phyloP scores from a whole-genome alignment of 768 basidiomycete species.

The Amanita jacksonii region DNA sequence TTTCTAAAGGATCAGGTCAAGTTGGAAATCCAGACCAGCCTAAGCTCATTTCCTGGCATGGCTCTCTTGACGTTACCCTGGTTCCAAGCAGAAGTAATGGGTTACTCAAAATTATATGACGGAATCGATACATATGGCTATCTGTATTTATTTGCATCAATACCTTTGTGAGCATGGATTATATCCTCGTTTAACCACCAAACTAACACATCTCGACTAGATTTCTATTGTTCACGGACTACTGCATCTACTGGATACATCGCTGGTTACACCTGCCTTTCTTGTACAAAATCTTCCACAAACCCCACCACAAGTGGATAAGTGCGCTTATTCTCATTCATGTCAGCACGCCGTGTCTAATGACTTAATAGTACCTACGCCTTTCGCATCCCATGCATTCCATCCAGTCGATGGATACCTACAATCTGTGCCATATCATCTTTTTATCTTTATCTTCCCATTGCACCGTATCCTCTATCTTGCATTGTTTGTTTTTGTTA shows the following conservation, averaged over 20 bases:
- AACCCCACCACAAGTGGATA: constrained; percentile 98
- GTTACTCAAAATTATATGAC: constrained; percentile 73
- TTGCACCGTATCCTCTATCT: constrained; percentile 81
- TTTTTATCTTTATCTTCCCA: constrained; percentile 87
- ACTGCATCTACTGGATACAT: constrained; percentile 95
- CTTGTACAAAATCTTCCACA: constrained; percentile 88
- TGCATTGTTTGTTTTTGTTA: constrained; percentile 81
- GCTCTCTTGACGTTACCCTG: constrained; percentile 81
- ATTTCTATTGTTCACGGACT: constrained; percentile 57
- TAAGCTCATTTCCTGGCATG: constrained; percentile 79
- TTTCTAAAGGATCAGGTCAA: constrained; percentile 85
- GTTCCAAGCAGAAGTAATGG: constrained; percentile 89
- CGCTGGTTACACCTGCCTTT: constrained; percentile 77
- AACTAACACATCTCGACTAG: constrained; percentile 13
- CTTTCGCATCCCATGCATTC: constrained; percentile 97
- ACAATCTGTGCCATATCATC: constrained; percentile 92
- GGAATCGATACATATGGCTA: constrained; percentile 74
- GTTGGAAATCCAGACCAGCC: constrained; percentile 65
- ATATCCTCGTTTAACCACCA: background rate
- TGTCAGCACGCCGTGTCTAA: background rate
- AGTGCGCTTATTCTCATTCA: constrained; percentile 31
- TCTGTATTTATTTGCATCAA: constrained; percentile 56
- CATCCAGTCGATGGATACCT: constrained; percentile 91
- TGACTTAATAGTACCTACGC: constrained; percentile 71
- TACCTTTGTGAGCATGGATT: constrained; percentile 47